These are phyloP conservation scores for Phellopilus nigrolimitatus DNA, from an alignment of 1,284 basidiomycete species.

Conservation along the genomic window DNA sequence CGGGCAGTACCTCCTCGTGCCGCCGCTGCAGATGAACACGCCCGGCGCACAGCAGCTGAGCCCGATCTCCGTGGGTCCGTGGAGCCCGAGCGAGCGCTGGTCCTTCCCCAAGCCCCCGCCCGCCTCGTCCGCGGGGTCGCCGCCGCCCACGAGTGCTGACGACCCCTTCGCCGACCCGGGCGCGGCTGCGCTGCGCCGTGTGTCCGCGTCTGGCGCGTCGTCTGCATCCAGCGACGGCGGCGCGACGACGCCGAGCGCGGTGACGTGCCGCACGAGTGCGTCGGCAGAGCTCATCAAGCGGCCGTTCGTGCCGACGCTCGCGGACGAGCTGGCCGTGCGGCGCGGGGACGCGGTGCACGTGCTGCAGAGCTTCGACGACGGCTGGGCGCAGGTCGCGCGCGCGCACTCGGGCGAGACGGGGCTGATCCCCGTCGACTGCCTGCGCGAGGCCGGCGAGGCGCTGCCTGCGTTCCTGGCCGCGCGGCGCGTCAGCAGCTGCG, in stretches of 20 bases:
- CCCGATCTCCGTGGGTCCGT: conserved; percentile 17
- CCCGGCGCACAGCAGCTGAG: conserved; percentile 5
- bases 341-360: conserved; percentile 51
- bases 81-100: conserved; percentile 18
- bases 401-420: conserved; percentile 32
- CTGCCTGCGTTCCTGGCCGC: conserved; percentile 45
- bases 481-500: conserved; percentile 31
- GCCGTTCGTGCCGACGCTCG: conserved; percentile 51
- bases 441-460: conserved; percentile 43
- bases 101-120: conserved; percentile 19
- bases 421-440: conserved; percentile 59
- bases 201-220: conserved; percentile 3
- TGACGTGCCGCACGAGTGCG: neutral
- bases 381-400: conserved; percentile 57
- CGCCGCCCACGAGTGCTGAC: no score
- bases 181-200: neutral
- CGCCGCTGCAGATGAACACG: neutral
- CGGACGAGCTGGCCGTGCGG: conserved; percentile 53
- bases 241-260: neutral
- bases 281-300: conserved; percentile 37
- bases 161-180: neutral
- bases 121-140: no score
- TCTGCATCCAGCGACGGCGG: neutral
- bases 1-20: conserved; percentile 12
- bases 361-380: conserved; percentile 56